phyloP scores from a whole-genome alignment of 768 basidiomycete species.

The Leccinum arenicola region DNA sequence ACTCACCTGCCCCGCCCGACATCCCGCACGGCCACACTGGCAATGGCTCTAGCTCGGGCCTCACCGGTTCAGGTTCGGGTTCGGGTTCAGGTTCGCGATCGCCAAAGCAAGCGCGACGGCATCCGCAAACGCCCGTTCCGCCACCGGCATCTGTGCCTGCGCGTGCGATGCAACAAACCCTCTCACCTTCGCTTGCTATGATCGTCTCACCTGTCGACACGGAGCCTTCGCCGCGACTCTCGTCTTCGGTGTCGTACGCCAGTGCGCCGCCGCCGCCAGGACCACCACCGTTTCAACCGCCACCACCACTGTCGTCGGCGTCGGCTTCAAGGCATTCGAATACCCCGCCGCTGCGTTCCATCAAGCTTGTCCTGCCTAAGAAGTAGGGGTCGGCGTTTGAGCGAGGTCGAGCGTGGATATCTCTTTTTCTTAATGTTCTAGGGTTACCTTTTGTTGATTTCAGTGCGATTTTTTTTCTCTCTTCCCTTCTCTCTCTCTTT shows the following conservation, averaged over 20 bases:
- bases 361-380: conserved; percentile 32
- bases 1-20: conserved; percentile 29
- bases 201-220: conserved; percentile 34
- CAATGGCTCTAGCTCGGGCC: conserved; percentile 7
- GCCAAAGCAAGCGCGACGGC: conserved; percentile 33
- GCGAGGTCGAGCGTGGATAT: not conserved
- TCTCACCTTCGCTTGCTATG: conserved; percentile 35
- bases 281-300: conserved; percentile 13
- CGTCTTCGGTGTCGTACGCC: conserved; percentile 26
- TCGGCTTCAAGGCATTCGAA: conserved; percentile 18
- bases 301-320: not conserved
- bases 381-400: conserved; percentile 18
- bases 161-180: conserved; percentile 34
- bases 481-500: not conserved
- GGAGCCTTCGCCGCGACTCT: conserved; percentile 31
- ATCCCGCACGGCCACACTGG: conserved; percentile 9
- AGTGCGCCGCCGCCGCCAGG: conserved; percentile 11
- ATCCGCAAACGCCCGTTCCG: conserved; percentile 33
- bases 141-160: conserved; percentile 24
- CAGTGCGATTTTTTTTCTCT: not conserved
- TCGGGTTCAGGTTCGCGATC: conserved; percentile 32
- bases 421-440: not conserved
- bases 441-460: not conserved
- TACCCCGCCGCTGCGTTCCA: conserved; percentile 29
- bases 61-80: not conserved